Base-by-base conservation (phyloP, 2,329 filamentous ascomycete species). In the Fusarium xylarioides region DNA sequence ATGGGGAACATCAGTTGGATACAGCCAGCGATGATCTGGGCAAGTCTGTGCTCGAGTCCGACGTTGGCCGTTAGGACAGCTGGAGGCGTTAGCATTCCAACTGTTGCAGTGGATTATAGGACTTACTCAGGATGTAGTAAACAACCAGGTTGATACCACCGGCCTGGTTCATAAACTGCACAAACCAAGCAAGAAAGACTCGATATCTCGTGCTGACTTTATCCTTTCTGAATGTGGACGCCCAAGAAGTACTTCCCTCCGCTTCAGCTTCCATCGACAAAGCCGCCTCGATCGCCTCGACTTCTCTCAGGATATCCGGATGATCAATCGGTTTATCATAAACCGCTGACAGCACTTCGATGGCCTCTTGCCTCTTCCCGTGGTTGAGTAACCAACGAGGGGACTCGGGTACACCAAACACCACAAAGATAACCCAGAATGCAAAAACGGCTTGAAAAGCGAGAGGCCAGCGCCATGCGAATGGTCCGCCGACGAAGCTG, bases 61-160 rank as follows among this genome's bases (percentile, higher is more conserved):
- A 83, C 80, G 26, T 81, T 82, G 40, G 76, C 61, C 2, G 80
- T 76, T 4, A 84, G 73, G 1, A 76, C 73, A 30, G 63, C 37
- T 38, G 35, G 7, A 26, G 26, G 6, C 26, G 26, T 26, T 4
- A 26, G 26, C 26, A 26, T 26, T 26, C 26, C 26, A 26, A 26
- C 6, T 26, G 26, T 26, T 26, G 26, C 26, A 26, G 26, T 26
- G 26, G 26, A 6, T 26, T 4, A 26, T 26, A 26, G 26, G 26
- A 28, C 26, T 37, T 19, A 82, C 81, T 16, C 43, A 77, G 74
- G 4, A 81, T 78, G 8, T 79, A 81, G 52, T 84, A 80, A 44
- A 86, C 83, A 0, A 85, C 80, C 0, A 85, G 52, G 77, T 87
- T 87, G 64, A 87, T 85, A 1, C 86, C 85, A 9, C 82, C 81